Evolutionary conservation across 2,329 filamentous ascomycete species (phyloP).

Genomic region (Ascosphaera apis): DNA sequence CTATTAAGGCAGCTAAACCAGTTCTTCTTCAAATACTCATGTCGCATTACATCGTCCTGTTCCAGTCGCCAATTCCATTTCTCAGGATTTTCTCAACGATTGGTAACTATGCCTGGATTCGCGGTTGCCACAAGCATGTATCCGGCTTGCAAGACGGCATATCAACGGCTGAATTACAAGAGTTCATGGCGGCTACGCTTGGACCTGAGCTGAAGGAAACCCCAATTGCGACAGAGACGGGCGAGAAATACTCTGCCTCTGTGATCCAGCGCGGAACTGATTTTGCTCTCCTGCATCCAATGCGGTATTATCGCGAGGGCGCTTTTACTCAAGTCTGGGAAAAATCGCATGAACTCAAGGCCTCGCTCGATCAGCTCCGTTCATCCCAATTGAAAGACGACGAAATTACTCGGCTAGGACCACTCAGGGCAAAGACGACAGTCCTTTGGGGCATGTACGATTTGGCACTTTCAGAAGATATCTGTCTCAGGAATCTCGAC

Average conservation of each 20-base stretch:
- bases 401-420: not conserved
- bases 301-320: constrained; percentile 31
- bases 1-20: constrained; percentile 21
- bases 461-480: constrained; percentile 24
- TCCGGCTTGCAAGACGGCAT: constrained; percentile 14
- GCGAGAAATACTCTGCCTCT: constrained; percentile 18
- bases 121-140: constrained; percentile 17
- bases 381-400: not conserved
- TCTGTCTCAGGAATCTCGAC: constrained; percentile 29
- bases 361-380: not conserved
- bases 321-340: constrained; percentile 24
- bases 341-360: constrained; percentile 22
- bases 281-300: constrained; percentile 28
- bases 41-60: constrained; percentile 32
- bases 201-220: constrained; percentile 28
- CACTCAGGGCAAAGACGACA: constrained; percentile 28
- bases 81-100: constrained; percentile 22
- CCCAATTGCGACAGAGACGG: constrained; percentile 11
- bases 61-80: constrained; percentile 26
- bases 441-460: constrained; percentile 31
- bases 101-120: constrained; percentile 27
- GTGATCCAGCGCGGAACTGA: constrained; percentile 17
- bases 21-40: constrained; percentile 24
- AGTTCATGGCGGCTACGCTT: constrained; percentile 27
- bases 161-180: constrained; percentile 14